Percentiles rank a stretch among this genome's conserved stretches.
Evolutionary conservation across 108 stramenopile genomes (phyloP).

Genomic region (Skeletonema costatum): DNA sequence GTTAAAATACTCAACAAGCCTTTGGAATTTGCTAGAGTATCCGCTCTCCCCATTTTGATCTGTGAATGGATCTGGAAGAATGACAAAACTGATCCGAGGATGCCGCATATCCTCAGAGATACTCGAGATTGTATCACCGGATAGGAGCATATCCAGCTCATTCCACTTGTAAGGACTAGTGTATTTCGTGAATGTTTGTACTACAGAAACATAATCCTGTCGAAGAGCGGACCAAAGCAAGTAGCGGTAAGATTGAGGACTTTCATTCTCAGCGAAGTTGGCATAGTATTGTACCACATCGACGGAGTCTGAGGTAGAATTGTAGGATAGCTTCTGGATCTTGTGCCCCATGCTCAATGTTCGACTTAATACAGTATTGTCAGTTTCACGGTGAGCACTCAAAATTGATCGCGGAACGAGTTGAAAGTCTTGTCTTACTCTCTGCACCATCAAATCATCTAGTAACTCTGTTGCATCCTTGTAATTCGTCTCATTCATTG

Average conservation of each 20-base stretch:
- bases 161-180: conserved; percentile 80
- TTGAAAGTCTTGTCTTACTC: conserved; percentile 90
- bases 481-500: conserved; percentile 75
- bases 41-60: conserved; percentile 66
- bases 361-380: conserved; percentile 27
- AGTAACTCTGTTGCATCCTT: conserved; percentile 75
- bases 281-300: conserved; percentile 77
- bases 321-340: conserved; percentile 78
- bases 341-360: conserved; percentile 88
- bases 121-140: conserved; percentile 66
- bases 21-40: conserved; percentile 66
- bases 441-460: conserved; percentile 69
- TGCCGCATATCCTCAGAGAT: conserved; percentile 73
- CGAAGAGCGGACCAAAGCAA: conserved; percentile 59
- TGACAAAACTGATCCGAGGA: conserved; percentile 73
- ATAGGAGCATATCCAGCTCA: conserved; percentile 81
- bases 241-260: conserved; percentile 55
- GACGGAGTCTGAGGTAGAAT: conserved; percentile 73
- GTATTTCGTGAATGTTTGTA: conserved; percentile 88
- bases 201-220: conserved; percentile 55
- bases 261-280: conserved; percentile 68
- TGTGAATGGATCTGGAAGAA: conserved; percentile 67
- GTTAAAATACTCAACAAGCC: conserved; percentile 71
- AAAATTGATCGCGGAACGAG: conserved; percentile 70
- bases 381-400: conserved; percentile 49